Evolutionary conservation across 2,329 filamentous ascomycete genomes (phyloP).

Genomic region (Dactylellina sp.): DNA sequence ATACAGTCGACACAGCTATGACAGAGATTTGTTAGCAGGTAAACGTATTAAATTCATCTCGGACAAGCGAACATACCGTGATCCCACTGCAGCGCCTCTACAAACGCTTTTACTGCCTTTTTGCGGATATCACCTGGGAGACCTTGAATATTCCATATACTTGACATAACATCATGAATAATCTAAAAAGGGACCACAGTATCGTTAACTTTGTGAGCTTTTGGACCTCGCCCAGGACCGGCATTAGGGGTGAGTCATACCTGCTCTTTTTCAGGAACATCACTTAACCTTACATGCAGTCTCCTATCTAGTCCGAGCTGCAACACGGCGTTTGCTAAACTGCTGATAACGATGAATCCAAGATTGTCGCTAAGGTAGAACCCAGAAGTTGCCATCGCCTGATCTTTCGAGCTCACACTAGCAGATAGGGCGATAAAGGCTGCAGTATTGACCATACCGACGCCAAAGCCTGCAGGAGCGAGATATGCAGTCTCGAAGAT

Average conservation of each 20-base stretch:
- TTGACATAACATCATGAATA: constrained; percentile 44
- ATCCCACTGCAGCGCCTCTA: constrained; percentile 51
- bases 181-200: constrained; percentile 7
- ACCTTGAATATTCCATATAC: constrained; percentile 35
- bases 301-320: constrained; percentile 32
- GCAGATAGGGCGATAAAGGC: constrained; percentile 53
- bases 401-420: constrained; percentile 30
- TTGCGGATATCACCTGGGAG: constrained; percentile 15
- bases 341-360: constrained; percentile 35
- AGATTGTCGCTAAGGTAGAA: constrained; percentile 55
- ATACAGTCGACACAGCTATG: constrained; percentile 31
- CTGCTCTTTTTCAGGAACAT: constrained; percentile 20
- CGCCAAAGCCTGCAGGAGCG: constrained; percentile 69
- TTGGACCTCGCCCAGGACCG: neutral
- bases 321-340: constrained; percentile 48
- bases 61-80: constrained; percentile 34
- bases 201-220: neutral
- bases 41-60: neutral
- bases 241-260: constrained; percentile 6
- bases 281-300: constrained; percentile 21
- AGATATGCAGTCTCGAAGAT: constrained; percentile 65
- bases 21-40: neutral
- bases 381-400: constrained; percentile 48
- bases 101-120: constrained; percentile 40
- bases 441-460: constrained; percentile 43